A percentile compares a stretch with the other conserved stretches of the same genome.
phyloP scores from a whole-genome alignment of 345 rosid genomes.

The Linum usitatissimum region DNA sequence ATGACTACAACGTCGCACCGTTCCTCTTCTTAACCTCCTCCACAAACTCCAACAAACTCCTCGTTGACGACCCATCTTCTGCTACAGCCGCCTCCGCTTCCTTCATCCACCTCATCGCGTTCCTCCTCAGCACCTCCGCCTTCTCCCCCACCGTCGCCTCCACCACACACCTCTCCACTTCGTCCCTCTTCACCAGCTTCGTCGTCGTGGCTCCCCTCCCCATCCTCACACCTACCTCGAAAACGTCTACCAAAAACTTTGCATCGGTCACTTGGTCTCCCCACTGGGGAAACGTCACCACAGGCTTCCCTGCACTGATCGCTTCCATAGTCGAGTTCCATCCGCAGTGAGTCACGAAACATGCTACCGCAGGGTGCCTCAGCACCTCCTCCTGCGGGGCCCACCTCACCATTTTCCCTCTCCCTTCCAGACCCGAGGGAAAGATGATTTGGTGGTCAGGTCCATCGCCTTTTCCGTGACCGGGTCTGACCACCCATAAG shows the following conservation, averaged over 20 bases:
- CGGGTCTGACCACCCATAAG: slow-evolving; percentile 62
- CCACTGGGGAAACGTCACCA: slow-evolving; percentile 71
- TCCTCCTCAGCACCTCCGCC: slow-evolving; percentile 45
- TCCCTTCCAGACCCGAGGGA: slow-evolving; percentile 32
- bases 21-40: slow-evolving; percentile 36
- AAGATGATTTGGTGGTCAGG: slow-evolving; percentile 28
- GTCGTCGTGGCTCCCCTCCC: slow-evolving; percentile 55
- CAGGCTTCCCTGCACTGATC: slow-evolving; percentile 48
- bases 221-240: slow-evolving; percentile 52
- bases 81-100: slow-evolving; percentile 60
- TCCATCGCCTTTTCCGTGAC: slow-evolving; percentile 21
- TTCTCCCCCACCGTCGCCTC: slow-evolving; percentile 44
- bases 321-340: slow-evolving; percentile 90
- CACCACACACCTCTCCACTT: slow-evolving; percentile 48
- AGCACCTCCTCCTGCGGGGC: slow-evolving; percentile 70
- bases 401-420: slow-evolving; percentile 62
- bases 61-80: slow-evolving; percentile 67
- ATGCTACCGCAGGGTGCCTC: slow-evolving; percentile 52
- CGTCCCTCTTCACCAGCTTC: slow-evolving; percentile 46
- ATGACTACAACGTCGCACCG: no score
- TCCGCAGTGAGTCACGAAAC: slow-evolving; percentile 81
- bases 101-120: slow-evolving; percentile 55
- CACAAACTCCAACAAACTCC: slow-evolving; percentile 51
- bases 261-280: slow-evolving; percentile 83
- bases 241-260: slow-evolving; percentile 48